These are phyloP conservation scores for Leishmania aethiopica DNA, from an alignment of 208 protist genomes.

Conservation along the genomic window DNA sequence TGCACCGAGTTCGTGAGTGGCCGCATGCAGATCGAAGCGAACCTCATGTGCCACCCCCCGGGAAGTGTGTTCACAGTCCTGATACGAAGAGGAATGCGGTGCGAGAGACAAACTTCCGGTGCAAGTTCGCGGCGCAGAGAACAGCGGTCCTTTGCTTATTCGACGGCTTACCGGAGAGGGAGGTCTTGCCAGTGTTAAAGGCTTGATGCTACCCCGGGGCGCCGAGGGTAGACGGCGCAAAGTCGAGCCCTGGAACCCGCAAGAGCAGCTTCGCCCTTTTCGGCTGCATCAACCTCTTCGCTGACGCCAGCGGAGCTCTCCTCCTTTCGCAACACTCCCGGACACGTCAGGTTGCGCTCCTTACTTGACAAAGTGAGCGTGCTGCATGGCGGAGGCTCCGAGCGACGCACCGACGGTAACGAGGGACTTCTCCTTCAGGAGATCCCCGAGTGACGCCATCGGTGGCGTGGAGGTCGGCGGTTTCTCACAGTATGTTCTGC, in stretches of 20 bases:
- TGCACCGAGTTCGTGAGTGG: slow-evolving; percentile 41
- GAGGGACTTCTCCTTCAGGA: slow-evolving; percentile 53
- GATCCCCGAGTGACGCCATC: slow-evolving; percentile 58
- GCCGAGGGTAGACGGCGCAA: slow-evolving; percentile 16
- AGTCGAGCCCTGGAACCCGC: slow-evolving; percentile 31
- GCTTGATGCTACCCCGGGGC: slow-evolving; percentile 22
- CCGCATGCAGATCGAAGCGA: slow-evolving; percentile 60
- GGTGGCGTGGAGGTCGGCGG: slow-evolving; percentile 59
- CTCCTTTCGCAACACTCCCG: slow-evolving; percentile 70
- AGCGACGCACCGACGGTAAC: slow-evolving; percentile 71
- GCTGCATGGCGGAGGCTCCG: slow-evolving; percentile 49
- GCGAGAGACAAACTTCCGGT: slow-evolving; percentile 43
- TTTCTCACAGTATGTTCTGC: slow-evolving; percentile 57
- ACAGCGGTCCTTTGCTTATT: slow-evolving; percentile 50
- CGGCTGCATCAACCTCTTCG: slow-evolving; percentile 33
- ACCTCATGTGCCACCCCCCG: slow-evolving; percentile 54
- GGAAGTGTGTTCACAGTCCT: slow-evolving; percentile 48
- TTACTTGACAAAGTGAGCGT: slow-evolving; percentile 45
- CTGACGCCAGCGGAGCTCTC: slow-evolving; percentile 48
- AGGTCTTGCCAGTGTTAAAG: slow-evolving; percentile 55
- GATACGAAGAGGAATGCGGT: slow-evolving; percentile 64
- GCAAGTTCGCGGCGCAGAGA: slow-evolving; percentile 46
- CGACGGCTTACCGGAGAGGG: slow-evolving; percentile 51
- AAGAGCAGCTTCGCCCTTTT: slow-evolving; percentile 62
- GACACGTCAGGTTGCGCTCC: slow-evolving; percentile 51